These are phyloP conservation scores for Suillus paluster DNA, from an alignment of 768 basidiomycete species.

Conservation along the genomic window DNA sequence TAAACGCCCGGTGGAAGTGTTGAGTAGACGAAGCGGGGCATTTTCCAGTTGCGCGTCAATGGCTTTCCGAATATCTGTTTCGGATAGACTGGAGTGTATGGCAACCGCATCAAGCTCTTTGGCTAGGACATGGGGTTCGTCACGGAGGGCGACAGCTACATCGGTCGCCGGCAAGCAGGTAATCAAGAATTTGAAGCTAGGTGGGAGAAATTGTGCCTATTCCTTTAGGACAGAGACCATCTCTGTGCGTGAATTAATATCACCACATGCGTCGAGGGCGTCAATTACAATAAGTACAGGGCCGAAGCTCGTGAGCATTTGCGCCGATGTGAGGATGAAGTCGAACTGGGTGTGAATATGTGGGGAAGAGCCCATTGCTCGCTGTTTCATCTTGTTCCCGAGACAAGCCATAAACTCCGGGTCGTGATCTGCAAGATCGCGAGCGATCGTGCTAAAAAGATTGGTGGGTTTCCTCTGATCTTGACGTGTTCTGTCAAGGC, in stretches of 20 bases:
- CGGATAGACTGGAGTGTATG: neutral
- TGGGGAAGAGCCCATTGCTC: neutral
- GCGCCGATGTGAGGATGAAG: slow-evolving; percentile 1
- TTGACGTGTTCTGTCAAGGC: slow-evolving; percentile 11
- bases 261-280: slow-evolving; percentile 24
- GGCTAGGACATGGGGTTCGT: slow-evolving; percentile 11
- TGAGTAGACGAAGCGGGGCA: too few species aligned
- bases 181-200: slow-evolving; percentile 42
- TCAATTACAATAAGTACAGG: slow-evolving; percentile 32
- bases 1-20: too few species aligned
- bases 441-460: slow-evolving; percentile 24
- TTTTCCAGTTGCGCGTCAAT: too few species aligned
- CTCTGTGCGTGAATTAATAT: slow-evolving; percentile 3
- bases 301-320: neutral
- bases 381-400: neutral
- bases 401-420: slow-evolving; percentile 1
- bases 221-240: slow-evolving; percentile 36
- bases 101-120: neutral
- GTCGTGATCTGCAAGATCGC: slow-evolving; percentile 22
- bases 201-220: slow-evolving; percentile 44
- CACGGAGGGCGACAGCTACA: slow-evolving; percentile 19
- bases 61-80: too few species aligned
- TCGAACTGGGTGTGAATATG: slow-evolving; percentile 3
- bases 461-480: slow-evolving; percentile 4
- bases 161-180: slow-evolving; percentile 38